Base-by-base conservation (phyloP, 345 rosid species). In the Gossypium arboreum region DNA sequence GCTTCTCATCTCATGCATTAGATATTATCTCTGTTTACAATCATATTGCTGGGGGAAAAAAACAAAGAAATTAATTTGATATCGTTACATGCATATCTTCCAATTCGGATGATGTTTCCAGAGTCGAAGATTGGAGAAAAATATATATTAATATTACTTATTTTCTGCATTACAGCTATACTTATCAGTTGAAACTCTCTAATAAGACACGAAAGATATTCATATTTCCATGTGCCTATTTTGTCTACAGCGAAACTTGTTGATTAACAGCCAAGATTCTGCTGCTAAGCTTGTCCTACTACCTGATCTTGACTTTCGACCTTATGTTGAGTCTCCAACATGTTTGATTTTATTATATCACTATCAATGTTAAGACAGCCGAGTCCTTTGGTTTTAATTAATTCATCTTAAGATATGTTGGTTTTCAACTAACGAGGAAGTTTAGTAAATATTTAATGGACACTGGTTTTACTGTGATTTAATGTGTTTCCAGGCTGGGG, bases 401-500 rank as follows among this genome's bases (percentile, higher is more conserved):
- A 67, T 68, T 50, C 57, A 27, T 67, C 56, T 47, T 67, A 22
- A 2, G 48, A 45, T 67, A 47, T 22, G 41, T 34, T 34, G 7
- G 41, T 34, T 34, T 34, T 34, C 7, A 22, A 52, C 20, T 4
- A 54, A 17, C 57, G n/a, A 9, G 22, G 57, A 52, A 52, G 18
- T 52, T 51, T 12, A 52, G n/a, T 45, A 34, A 66, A 45, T 45
- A 44, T 45, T 44, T 44, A 44, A 50, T 68, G 44, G 45, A 22
- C 27, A 7, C 5, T 12, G 22, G 12, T 45, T 50, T 70, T 50
- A 43, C 16, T 27, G 17, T 76, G 15, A 12, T 58, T 25, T 45
- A 2, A 8, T 71, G 75, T 62, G 73, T 56, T 59, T 27, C 4
- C 79, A 88, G 90, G 85, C 90, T 8, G 97, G 97, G 39, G 98